A percentile compares a stretch with the other conserved stretches of the same genome.
These are phyloP conservation scores for Physaria fendleri DNA, from an alignment of 345 rosid genomes.

Conservation along the genomic window DNA sequence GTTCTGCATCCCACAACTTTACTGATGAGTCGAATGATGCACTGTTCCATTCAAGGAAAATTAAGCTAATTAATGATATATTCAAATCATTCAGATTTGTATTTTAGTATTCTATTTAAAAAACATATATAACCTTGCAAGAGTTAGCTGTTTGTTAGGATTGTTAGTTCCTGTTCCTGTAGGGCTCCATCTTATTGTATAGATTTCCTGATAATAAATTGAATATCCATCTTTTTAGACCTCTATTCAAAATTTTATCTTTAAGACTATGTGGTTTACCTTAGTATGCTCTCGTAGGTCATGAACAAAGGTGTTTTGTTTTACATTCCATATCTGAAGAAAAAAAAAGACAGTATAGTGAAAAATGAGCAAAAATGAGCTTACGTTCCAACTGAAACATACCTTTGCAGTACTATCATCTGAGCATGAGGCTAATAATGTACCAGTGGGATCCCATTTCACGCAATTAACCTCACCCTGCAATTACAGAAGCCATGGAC, in stretches of 20 bases:
- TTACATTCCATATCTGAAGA: conserved; percentile 69
- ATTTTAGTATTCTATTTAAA: too few relatives aligned
- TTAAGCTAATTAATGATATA: neutral
- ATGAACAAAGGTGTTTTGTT: too few relatives aligned
- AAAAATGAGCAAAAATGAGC: too few relatives aligned
- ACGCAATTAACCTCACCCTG: conserved; percentile 99
- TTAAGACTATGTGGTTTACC: too few relatives aligned
- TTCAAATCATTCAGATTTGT: neutral
- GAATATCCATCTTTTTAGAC: too few relatives aligned
- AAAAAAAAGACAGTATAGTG: too few relatives aligned
- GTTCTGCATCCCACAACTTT: conserved; percentile 96
- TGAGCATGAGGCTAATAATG: conserved; percentile 91
- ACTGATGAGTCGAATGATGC: conserved; percentile 98
- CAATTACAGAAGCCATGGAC: conserved; percentile 20
- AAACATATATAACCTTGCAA: conserved; percentile 98
- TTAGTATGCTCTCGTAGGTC: too few relatives aligned
- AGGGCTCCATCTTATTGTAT: conserved; percentile 98
- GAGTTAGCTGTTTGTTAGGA: conserved; percentile 77
- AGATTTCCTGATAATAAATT: too few relatives aligned
- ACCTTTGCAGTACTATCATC: conserved; percentile 98
- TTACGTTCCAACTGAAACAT: too few relatives aligned
- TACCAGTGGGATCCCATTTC: conserved; percentile 99
- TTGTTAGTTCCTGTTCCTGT: conserved; percentile 88
- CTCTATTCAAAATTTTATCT: too few relatives aligned
- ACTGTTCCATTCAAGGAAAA: conserved; percentile 36